Percentiles rank a stretch among this genome's conserved stretches.
Conservation (phyloP, 441 rosid genomes). For the Aquilaria agallochum region DNA sequence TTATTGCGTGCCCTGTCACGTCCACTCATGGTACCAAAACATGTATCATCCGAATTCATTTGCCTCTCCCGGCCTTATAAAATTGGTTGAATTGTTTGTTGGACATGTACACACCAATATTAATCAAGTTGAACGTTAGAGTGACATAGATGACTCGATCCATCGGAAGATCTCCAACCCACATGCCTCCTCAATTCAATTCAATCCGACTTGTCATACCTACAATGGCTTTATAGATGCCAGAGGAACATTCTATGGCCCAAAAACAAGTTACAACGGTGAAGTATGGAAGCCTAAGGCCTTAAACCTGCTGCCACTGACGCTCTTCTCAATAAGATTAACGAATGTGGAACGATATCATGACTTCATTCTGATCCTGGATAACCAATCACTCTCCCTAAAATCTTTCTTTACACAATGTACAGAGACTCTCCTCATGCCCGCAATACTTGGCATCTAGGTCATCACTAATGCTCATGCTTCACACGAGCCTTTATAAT, state of each 20-base stretch:
- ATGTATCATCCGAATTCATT: too few species aligned
- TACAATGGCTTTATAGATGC: too few species aligned
- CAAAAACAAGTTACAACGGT: slow-evolving; percentile 22
- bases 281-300: slow-evolving; percentile 19
- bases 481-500: slow-evolving; percentile 66
- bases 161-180: too few species aligned
- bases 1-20: slow-evolving; percentile 5
- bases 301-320: slow-evolving; percentile 16
- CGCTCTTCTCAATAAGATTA: slow-evolving; percentile 12
- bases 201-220: too few species aligned
- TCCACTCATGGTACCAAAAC: too few species aligned
- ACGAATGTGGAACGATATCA: slow-evolving; percentile 9
- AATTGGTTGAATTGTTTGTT: too few species aligned
- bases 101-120: too few species aligned
- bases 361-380: slow-evolving; percentile 10
- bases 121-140: too few species aligned
- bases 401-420: slow-evolving; percentile 56
- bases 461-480: slow-evolving; percentile 54
- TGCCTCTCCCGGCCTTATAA: too few species aligned
- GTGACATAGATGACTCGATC: too few species aligned
- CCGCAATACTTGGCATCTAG: slow-evolving; percentile 17
- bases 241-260: not conserved
- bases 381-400: slow-evolving; percentile 19
- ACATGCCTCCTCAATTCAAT: too few species aligned
- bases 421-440: slow-evolving; percentile 40